Evolutionary conservation across 2,329 filamentous ascomycete genomes (phyloP), one percentile per base, ranked within the genome.

Genomic region (Botryotinia narcissicola): DNA sequence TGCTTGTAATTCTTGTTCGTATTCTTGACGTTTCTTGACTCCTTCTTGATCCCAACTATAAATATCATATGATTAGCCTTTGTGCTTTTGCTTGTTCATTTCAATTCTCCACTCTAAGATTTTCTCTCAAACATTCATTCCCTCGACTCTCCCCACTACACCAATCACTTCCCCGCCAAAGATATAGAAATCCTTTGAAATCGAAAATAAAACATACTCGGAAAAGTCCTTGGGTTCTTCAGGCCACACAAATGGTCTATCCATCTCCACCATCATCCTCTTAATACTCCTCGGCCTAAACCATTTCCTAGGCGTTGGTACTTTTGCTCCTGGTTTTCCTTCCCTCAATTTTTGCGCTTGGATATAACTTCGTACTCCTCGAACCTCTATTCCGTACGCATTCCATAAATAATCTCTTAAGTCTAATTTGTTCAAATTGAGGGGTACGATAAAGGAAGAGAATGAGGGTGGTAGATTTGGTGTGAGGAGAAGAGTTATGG

Each of bases 351-450:
- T 88, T 81, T 90, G 87, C 83, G 91, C 89, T 79, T 93, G 90
- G 80, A 98, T 89, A 80, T 89, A 95, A 71, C 93, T 94, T 75
- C 95, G 92, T 75, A 98, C 90, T 77, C 86, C 86, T 70, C 89
- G 85, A 71, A 91, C 89, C 76, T 91, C 87, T 75, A 98, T 91
- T 75, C 88, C 87, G 86, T 99, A 99, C 61, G 89, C 88, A 82
- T 97, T 91, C 85, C 89, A 93, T 75, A 99, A 91, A 85, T 98
- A 99, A 85, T 98, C 95, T 83, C 94, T 93, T 60, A 99, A 85
- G 82, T 99, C 96, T 83, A 98, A 91, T 85, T 99, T 99, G 87
- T 94, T 97, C 87, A 98, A 94, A 79, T 89, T 90, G 78, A 98
- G 88, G 18, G 96, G 96, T 46, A 98, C 95, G 80, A 91, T 87